Percentiles rank a stretch among this genome's conserved stretches.
Evolutionary conservation across 768 basidiomycete genomes (phyloP).

Genomic region (Pleurotus tuoliensis): DNA sequence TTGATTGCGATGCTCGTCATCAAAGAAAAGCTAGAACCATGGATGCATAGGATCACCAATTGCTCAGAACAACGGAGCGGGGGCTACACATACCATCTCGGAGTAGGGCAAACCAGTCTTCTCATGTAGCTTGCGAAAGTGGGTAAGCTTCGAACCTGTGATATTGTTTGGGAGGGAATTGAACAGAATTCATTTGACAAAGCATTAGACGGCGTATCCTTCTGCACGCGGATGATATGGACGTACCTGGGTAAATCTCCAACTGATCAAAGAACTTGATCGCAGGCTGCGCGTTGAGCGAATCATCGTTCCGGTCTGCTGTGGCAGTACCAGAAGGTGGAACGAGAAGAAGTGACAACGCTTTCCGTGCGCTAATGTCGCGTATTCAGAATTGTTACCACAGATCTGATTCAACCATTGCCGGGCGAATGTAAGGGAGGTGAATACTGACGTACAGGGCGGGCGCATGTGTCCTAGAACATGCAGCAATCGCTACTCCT

Average conservation of each 20-base stretch:
- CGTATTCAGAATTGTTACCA: not conserved
- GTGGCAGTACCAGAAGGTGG: constrained; percentile 23
- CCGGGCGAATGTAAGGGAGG: not conserved
- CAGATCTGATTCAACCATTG: not conserved
- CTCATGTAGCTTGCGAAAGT: constrained; percentile 72
- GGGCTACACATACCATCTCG: constrained; percentile 57
- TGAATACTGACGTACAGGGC: constrained; percentile 48
- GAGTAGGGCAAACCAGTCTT: constrained; percentile 74
- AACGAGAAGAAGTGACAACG: constrained; percentile 60
- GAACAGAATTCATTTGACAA: not conserved
- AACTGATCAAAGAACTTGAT: constrained; percentile 63
- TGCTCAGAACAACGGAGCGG: too few species aligned
- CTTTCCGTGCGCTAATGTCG: constrained; percentile 49
- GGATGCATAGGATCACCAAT: too few species aligned
- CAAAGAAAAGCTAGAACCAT: constrained; percentile 51
- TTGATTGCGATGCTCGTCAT: constrained; percentile 62
- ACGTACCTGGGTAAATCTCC: constrained; percentile 69
- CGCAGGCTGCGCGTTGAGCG: constrained; percentile 37
- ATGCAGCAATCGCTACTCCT: constrained; percentile 59
- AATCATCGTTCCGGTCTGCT: constrained; percentile 4
- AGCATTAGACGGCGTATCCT: not conserved
- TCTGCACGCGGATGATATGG: not conserved
- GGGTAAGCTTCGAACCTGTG: constrained; percentile 72
- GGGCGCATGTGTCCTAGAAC: constrained; percentile 69
- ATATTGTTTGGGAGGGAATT: not conserved